Evolutionary conservation across 371 early-diverging fungal species (phyloP), one percentile per base, ranked within the genome.

Genomic region (Zopfochytrium polystomum): DNA sequence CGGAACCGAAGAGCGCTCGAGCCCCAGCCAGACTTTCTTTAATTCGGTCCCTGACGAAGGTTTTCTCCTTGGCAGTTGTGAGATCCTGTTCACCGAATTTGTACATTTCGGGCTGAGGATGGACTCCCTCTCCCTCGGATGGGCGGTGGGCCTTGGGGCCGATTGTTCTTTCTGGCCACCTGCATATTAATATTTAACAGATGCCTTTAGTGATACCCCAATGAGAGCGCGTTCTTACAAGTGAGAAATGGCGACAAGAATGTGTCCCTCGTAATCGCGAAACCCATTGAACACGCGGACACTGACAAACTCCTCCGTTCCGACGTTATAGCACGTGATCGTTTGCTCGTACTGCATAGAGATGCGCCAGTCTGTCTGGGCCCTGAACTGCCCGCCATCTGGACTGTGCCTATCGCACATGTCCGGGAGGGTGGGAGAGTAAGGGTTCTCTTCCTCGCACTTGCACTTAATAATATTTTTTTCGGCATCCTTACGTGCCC

Each of bases 261-360:
- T 55, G 42, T 38, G 43, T 20, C 26, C 34, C 26, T 34, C 34
- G 26, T 55, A 26, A n/a, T 34, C 43, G 18, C 55, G 55, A 43
- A 55, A 55, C 11, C 55, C 55, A 25, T 55, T 55, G 13, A 55
- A 26, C 20, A 55, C 55, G 11, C 43, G 34, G 20, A 55, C 55
- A 45, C 43, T 55, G 6, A 30, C 42, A 38, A 55, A 55, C 42
- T 55, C 43, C 42, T 7, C 11, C 26, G 34, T 22, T 5, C n/a
- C 22, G 11, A 38, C 55, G 4, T 55, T 26, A 26, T 22, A 55
- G 43, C 55, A 55, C 11, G 43, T 22, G 43, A 55, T 34, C 22
- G 55, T 34, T 29, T 55, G 55, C 26, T 55, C 55, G 26, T 55
- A 55, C 20, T 22, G 22, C 55, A 55, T 55, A 15, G 7, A 5